Base-by-base conservation (phyloP, 129 eudicot species). In the Pulicaria dysenterica region DNA sequence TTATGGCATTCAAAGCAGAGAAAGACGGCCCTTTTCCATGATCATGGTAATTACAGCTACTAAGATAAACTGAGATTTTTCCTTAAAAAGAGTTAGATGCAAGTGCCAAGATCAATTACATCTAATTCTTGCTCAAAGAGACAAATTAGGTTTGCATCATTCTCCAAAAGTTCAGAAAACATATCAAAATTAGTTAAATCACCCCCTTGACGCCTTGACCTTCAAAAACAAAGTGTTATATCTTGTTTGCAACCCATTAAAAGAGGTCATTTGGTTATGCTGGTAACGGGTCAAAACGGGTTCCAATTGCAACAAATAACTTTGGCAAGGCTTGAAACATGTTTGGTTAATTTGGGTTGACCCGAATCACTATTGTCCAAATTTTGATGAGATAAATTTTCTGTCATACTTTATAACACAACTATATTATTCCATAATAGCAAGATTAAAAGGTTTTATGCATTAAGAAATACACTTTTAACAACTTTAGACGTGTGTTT, bases 171-270 rank as follows among this genome's bases (percentile, higher is more conserved):
- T 44, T 64, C 41, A 64, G 19, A 44, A 12, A 10, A 3, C 11
- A 19, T 17, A 16, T 63, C 46, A 44, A 44, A 53, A 16, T 13
- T 45, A 24, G 56, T 45, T 19, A 41, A 46, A 6, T 6, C 19
- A 45, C n/a, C 6, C 12, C 57, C 43, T 11, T 24, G 31, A 24
- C 31, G 31, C 31, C 15, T 46, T 66, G 12, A 24, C 42, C 57
- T 66, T 66, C 3, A 66, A 65, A 66, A 9, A 44, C 31, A 13
- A 57, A 57, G 57, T 46, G 56, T 48, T 48, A 6, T 24, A 19
- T 66, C 43, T 12, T 5, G 41, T 46, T 45, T 43, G 37, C 12
- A 10, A 43, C 7, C 49, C 53, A 19, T 64, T 45, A 46, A 10
- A 4, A 17, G 39, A 55, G 12, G 38, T 55, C 7, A 55, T 38